Percentiles rank a stretch among this genome's conserved stretches.
These are phyloP conservation scores for Parmelia sp. DNA, from an alignment of 495 filamentous ascomycete genomes.

Conservation along the genomic window DNA sequence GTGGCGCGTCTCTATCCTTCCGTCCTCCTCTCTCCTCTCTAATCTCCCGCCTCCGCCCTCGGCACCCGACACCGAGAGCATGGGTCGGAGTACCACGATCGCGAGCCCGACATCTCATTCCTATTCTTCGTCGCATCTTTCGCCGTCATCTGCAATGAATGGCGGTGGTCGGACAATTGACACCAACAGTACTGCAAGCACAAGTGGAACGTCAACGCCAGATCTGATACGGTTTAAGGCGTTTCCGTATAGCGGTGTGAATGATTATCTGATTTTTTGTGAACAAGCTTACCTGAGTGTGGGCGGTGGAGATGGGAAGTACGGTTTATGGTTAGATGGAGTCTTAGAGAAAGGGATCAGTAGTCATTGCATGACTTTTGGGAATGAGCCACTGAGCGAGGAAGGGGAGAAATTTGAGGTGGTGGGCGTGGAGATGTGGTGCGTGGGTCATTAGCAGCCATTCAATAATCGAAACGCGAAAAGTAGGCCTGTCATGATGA, in stretches of 20 bases:
- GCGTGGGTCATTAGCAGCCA: constrained; percentile 42
- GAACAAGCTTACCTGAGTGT: constrained; percentile 78
- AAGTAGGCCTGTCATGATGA: not conserved
- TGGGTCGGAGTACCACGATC: constrained; percentile 66
- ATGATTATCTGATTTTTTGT: constrained; percentile 95
- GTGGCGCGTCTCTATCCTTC: constrained; percentile 71
- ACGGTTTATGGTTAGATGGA: constrained; percentile 88
- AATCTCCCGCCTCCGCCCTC: constrained; percentile 55
- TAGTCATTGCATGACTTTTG: constrained; percentile 77
- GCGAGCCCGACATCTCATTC: constrained; percentile 31
- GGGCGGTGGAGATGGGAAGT: constrained; percentile 84
- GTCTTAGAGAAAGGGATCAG: constrained; percentile 82
- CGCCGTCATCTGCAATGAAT: not conserved
- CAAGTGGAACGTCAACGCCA: constrained; percentile 18
- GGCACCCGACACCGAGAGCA: constrained; percentile 61
- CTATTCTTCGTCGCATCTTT: constrained; percentile 32
- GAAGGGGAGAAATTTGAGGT: constrained; percentile 91
- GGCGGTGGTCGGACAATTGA: not conserved
- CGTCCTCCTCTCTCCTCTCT: constrained; percentile 44
- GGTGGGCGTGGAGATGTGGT: constrained; percentile 88
- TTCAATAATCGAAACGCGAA: not conserved
- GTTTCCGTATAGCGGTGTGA: constrained; percentile 90
- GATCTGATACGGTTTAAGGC: constrained; percentile 87
- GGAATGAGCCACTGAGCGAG: constrained; percentile 92
- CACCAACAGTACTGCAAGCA: not conserved